phyloP scores from a whole-genome alignment of 352 stramenopile species.

The Globisporangium uncinulatum region DNA sequence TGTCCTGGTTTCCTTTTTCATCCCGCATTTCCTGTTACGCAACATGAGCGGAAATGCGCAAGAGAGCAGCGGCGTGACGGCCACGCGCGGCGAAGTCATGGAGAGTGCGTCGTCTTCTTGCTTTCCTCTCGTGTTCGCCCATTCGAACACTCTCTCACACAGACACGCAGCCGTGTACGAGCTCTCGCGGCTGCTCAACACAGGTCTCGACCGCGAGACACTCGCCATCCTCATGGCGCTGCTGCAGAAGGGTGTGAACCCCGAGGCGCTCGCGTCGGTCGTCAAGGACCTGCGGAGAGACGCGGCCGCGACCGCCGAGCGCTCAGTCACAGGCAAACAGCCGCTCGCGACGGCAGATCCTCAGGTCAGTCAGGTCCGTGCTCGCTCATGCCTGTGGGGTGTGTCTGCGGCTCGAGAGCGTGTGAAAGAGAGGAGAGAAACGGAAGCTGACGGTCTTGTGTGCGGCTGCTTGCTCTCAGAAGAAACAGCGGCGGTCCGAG shows the following conservation, averaged over 20 bases:
- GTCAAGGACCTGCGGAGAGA: slow-evolving; percentile 88
- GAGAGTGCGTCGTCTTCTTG: slow-evolving; percentile 29
- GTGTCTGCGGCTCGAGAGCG: no score
- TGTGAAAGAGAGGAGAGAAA: no score
- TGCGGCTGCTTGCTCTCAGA: slow-evolving; percentile 25
- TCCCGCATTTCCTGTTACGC: no score
- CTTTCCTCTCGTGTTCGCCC: background rate
- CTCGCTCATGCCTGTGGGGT: no score
- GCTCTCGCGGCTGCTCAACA: slow-evolving; percentile 88
- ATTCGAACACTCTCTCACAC: background rate
- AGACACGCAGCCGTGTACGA: slow-evolving; percentile 80
- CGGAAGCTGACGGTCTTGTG: slow-evolving; percentile 4
- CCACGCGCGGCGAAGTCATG: slow-evolving; percentile 47
- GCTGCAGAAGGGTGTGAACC: slow-evolving; percentile 88
- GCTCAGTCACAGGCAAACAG: slow-evolving; percentile 45
- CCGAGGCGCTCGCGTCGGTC: slow-evolving; percentile 81
- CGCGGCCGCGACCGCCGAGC: slow-evolving; percentile 21
- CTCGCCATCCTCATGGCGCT: slow-evolving; percentile 85
- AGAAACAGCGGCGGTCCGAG: slow-evolving; percentile 50
- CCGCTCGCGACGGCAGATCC: slow-evolving; percentile 39
- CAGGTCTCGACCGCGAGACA: slow-evolving; percentile 85
- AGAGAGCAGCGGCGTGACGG: slow-evolving; percentile 25
- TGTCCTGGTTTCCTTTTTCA: background rate
- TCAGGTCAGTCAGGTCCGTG: slow-evolving; percentile 70
- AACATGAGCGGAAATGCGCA: slow-evolving; percentile 17